Evolutionary conservation across 192 early-diverging fungal species (phyloP), one percentile per base, ranked within the genome.

Genomic region (Phycomyces blakesleeanus): DNA sequence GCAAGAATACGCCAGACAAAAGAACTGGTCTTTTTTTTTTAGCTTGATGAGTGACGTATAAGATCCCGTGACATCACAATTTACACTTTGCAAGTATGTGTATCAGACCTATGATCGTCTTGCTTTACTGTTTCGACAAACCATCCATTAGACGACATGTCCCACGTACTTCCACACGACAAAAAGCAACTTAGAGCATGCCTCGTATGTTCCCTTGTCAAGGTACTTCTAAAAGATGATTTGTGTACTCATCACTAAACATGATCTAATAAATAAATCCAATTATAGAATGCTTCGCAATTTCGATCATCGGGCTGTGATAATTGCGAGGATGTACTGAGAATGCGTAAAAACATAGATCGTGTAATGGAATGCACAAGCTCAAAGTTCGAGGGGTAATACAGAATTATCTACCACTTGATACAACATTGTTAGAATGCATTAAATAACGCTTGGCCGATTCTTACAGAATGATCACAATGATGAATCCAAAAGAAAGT

Each of bases 241-340:
- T n/a, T n/a, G n/a, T n/a, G n/a, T n/a, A n/a, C n/a, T n/a, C n/a
- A n/a, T n/a, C n/a, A n/a, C n/a, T 66, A 62, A 44, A 22, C 50
- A 50, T 53, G 18, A 40, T 41, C 49, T 58, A 50, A 21, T 39
- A 42, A 44, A 34, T 50, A 8, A n/a, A 55, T 24, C 38, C 49
- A 18, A 39, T 10, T 22, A 15, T 29, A 91, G 79, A 89, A 87
- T 71, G 78, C 80, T 57, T 78, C 83, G 8, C 85, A 82, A 51
- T 93, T 93, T 67, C 72, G 84, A 57, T 76, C 80, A 39, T 58
- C 57, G 38, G 91, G 91, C 20, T 93, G 91, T 69, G 90, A 91
- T 22, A 93, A 93, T 63, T 93, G 91, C 71, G 90, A 93, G 72
- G 76, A 80, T 2, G 76, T 87, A n/a, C 66, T 93, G 58, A 80